phyloP scores from a whole-genome alignment of 2,329 filamentous ascomycete genomes.

The Dactylellina parvicollis region DNA sequence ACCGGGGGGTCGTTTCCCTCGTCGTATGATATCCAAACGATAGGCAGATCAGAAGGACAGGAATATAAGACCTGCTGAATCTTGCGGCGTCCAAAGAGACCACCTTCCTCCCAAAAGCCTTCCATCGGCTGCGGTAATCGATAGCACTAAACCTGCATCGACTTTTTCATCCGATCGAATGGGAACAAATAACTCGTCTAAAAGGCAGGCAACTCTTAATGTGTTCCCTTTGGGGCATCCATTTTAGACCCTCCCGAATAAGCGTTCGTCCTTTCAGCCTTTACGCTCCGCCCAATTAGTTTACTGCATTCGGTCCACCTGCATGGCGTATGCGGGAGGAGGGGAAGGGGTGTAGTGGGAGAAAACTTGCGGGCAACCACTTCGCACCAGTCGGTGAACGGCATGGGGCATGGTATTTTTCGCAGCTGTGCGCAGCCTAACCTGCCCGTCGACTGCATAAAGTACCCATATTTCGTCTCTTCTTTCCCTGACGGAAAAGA shows the following conservation, averaged over 20 bases:
- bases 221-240: not conserved
- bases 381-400: slow-evolving; percentile 7
- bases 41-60: slow-evolving; percentile 26
- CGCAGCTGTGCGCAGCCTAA: slow-evolving; percentile 4
- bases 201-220: too few relatives aligned
- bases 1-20: not conserved
- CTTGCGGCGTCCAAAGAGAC: not conserved
- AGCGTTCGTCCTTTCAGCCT: slow-evolving; percentile 19
- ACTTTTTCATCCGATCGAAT: not conserved
- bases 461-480: slow-evolving; percentile 27
- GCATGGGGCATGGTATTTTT: slow-evolving; percentile 13
- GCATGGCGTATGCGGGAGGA: slow-evolving; percentile 49
- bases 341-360: too few relatives aligned
- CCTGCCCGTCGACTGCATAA: slow-evolving; percentile 8
- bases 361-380: slow-evolving; percentile 5
- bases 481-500: slow-evolving; percentile 5
- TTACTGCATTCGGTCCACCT: slow-evolving; percentile 53
- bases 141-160: not conserved
- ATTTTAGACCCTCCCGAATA: slow-evolving; percentile 17
- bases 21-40: slow-evolving; percentile 28
- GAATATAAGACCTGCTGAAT: not conserved
- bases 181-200: not conserved
- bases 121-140: not conserved
- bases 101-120: slow-evolving; percentile 19
- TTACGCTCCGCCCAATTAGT: slow-evolving; percentile 46